Conservation (phyloP, 331 rosid genomes). For the Acacia concinna region DNA sequence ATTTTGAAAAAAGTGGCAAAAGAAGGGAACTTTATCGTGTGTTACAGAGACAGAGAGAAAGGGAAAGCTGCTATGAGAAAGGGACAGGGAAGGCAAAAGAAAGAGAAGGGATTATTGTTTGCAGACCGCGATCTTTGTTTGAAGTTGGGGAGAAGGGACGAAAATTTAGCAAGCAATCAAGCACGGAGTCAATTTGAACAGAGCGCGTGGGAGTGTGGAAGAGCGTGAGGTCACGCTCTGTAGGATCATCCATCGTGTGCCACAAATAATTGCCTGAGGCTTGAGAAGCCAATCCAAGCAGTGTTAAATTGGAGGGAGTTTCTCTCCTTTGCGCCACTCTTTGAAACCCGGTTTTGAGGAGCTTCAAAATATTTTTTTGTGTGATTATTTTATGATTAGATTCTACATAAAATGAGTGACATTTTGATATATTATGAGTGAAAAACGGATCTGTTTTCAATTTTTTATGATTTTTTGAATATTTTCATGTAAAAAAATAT, state of each 20-base stretch:
- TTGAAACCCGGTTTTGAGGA: too few species aligned
- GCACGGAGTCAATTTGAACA: slow-evolving; percentile 2
- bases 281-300: too few species aligned
- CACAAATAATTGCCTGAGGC: background rate
- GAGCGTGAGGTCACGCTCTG: background rate
- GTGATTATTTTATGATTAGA: too few species aligned
- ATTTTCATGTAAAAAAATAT: too few species aligned
- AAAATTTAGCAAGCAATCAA: too few species aligned
- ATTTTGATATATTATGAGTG: too few species aligned
- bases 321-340: too few species aligned
- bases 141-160: slow-evolving; percentile 22
- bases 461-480: too few species aligned
- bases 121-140: slow-evolving; percentile 42
- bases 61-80: background rate
- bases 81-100: background rate
- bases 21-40: slow-evolving; percentile 29
- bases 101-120: background rate
- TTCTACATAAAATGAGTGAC: too few species aligned
- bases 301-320: too few species aligned
- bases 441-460: too few species aligned
- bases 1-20: slow-evolving; percentile 26
- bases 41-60: background rate
- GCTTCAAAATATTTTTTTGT: too few species aligned
- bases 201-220: background rate
- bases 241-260: background rate